Base-by-base conservation (phyloP, 768 basidiomycete species). In the Kwoniella dejecticola region DNA sequence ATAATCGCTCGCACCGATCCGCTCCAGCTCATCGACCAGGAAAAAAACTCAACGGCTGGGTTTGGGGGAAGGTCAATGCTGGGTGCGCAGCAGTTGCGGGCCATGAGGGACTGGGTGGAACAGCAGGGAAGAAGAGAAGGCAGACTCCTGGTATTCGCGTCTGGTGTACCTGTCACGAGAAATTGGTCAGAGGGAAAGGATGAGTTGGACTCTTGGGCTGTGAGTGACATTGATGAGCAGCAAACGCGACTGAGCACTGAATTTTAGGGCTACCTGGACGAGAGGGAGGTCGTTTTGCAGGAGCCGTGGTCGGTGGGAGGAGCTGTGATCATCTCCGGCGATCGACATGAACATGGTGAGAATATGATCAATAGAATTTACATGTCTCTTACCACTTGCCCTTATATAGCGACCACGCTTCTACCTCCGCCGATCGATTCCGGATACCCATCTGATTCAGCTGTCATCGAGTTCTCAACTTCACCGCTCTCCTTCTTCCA, bases 311-410 rank as follows among this genome's bases (percentile, higher is more conserved):
- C 38, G 4, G 40, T 41, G 21, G 52, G 52, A 24, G 52, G 52
- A 38, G 52, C 52, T 3, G 52, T 54, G n/a, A 54, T 54, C 36
- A 54, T 54, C 23, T 54, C 52, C 19, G 52, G 52, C 4, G 52
- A 54, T 27, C 15, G 52, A 27, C 52, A 54, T n/a, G 52, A 54
- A 30, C 52, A 54, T 54, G 52, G 52, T 54, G 26, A 54, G 52
- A n/a, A n/a, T n/a, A n/a, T n/a, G n/a, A n/a, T n/a, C 29, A 19
- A 19, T 26, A 31, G 33, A 33, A 31, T 17, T 6, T 4, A 15
- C 17, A 12, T 52, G 45, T 36, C 29, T 36, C 52, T 54, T 4
- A 54, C 41, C 36, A 13, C 15, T 36, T 41, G 5, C n/a, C 27
- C 26, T 47, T 23, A 19, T 8, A 24, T 19, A 54, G 52, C 52